phyloP scores from a whole-genome alignment of 2,329 filamentous ascomycete genomes.

The Nectriaceae sp. region DNA sequence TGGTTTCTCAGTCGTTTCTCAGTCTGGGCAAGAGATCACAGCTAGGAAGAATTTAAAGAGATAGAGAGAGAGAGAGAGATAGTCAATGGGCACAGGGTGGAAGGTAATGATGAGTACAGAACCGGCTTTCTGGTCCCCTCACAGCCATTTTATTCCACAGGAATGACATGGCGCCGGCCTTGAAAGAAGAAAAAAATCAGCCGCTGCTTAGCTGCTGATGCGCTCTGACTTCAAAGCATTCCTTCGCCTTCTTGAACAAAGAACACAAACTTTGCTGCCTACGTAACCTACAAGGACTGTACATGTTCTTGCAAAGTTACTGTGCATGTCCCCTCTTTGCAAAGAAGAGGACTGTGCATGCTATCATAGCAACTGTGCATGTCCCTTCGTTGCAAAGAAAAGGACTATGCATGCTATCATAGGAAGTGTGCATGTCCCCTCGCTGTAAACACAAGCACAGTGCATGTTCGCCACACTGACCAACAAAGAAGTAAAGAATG shows the following conservation, averaged over 20 bases:
- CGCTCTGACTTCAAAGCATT: conserved; percentile 14
- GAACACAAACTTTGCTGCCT: conserved; percentile 1
- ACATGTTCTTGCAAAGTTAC: too few species aligned
- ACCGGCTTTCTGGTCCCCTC: neutral
- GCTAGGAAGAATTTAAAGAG: neutral
- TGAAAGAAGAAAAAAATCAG: conserved; percentile 17
- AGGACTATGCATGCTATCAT: too few species aligned
- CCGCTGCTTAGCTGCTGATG: conserved; percentile 9
- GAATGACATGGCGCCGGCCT: conserved; percentile 22
- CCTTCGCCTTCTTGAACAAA: conserved; percentile 13
- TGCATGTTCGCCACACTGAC: conserved; percentile 25
- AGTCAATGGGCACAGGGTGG: conserved; percentile 1
- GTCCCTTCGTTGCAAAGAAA: too few species aligned
- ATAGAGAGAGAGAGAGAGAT: neutral
- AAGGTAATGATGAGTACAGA: too few species aligned
- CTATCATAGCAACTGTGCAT: too few species aligned
- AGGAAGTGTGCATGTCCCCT: neutral
- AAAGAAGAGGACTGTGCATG: too few species aligned
- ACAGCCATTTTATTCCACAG: conserved; percentile 15
- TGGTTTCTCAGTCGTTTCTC: neutral
- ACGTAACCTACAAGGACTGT: too few species aligned
- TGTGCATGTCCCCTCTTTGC: too few species aligned
- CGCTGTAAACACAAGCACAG: neutral
- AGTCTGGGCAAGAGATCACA: neutral
- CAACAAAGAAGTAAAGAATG: conserved; percentile 30